phyloP scores from a whole-genome alignment of 2,329 filamentous ascomycete genomes.

The Fusarium torulosum region DNA sequence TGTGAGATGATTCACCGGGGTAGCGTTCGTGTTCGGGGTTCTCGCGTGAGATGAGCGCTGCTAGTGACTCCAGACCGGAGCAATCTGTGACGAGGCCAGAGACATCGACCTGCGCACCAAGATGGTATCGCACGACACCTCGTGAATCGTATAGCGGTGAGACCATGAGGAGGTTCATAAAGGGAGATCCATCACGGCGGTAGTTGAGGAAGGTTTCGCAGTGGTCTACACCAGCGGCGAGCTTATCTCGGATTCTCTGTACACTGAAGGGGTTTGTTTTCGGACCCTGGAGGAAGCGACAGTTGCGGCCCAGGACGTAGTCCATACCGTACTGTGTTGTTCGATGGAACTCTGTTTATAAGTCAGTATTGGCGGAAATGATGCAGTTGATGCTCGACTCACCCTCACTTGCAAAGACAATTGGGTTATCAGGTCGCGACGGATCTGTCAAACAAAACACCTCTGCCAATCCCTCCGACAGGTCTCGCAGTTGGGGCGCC shows the following conservation, averaged over 20 bases:
- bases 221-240: slow-evolving; percentile 74
- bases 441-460: slow-evolving; percentile 84
- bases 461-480: slow-evolving; percentile 81
- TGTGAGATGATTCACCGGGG: slow-evolving; percentile 24
- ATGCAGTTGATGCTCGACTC: slow-evolving; percentile 15
- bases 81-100: slow-evolving; percentile 76
- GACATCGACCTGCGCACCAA: slow-evolving; percentile 79
- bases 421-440: slow-evolving; percentile 78
- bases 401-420: slow-evolving; percentile 83
- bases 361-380: background rate
- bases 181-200: slow-evolving; percentile 79
- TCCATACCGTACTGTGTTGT: slow-evolving; percentile 81
- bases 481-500: slow-evolving; percentile 71
- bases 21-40: slow-evolving; percentile 48
- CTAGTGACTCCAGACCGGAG: slow-evolving; percentile 73
- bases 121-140: slow-evolving; percentile 74
- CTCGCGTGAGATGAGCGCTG: slow-evolving; percentile 56
- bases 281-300: slow-evolving; percentile 82
- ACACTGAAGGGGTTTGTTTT: slow-evolving; percentile 75
- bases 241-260: slow-evolving; percentile 70
- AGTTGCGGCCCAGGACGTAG: slow-evolving; percentile 81
- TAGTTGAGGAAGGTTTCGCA: slow-evolving; percentile 83
- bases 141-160: slow-evolving; percentile 77
- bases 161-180: slow-evolving; percentile 83
- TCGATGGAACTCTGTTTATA: slow-evolving; percentile 72